Percentiles rank a stretch among this genome's conserved stretches.
These are phyloP conservation scores for Fusarium liriodendri DNA, from an alignment of 2,329 filamentous ascomycete genomes.

Conservation along the genomic window DNA sequence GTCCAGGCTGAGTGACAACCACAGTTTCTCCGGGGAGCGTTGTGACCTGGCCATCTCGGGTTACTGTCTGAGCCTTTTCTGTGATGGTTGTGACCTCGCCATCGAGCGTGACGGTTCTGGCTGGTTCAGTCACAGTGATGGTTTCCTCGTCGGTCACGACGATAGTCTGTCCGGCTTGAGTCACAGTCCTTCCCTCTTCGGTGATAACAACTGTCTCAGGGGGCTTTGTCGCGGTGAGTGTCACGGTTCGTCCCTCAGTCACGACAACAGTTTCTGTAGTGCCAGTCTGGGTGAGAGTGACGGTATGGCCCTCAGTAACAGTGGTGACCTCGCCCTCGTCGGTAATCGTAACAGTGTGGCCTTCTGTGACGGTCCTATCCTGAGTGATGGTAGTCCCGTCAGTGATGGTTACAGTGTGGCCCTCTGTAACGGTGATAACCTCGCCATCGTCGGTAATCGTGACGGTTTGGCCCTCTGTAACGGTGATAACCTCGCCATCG, in stretches of 20 bases:
- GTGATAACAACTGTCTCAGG: conserved; percentile 10
- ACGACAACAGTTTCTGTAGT: conserved; percentile 6
- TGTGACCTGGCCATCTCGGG: conserved; percentile 37
- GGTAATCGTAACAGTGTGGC: background rate
- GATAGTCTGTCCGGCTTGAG: conserved; percentile 19
- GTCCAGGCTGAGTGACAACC: conserved; percentile 41
- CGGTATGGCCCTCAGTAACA: conserved; percentile 7
- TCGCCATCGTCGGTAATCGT: background rate
- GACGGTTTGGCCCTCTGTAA: background rate
- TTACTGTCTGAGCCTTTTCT: conserved; percentile 22
- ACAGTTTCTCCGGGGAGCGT: conserved; percentile 21
- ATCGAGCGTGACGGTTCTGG: conserved; percentile 13
- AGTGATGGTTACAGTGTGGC: conserved; percentile 9
- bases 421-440: conserved; percentile 7
- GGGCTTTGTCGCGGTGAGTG: background rate
- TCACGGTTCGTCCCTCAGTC: conserved; percentile 9
- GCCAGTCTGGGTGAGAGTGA: background rate
- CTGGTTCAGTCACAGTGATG: conserved; percentile 24
- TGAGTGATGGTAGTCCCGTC: conserved; percentile 2
- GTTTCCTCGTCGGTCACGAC: conserved; percentile 29
- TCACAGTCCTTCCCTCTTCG: background rate
- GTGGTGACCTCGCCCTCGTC: background rate
- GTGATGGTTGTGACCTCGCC: background rate
- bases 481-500: background rate
- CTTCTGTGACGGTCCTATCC: background rate